These are phyloP conservation scores for Coelastrella sp. DNA, from an alignment of 139 green algal genomes.

Conservation along the genomic window DNA sequence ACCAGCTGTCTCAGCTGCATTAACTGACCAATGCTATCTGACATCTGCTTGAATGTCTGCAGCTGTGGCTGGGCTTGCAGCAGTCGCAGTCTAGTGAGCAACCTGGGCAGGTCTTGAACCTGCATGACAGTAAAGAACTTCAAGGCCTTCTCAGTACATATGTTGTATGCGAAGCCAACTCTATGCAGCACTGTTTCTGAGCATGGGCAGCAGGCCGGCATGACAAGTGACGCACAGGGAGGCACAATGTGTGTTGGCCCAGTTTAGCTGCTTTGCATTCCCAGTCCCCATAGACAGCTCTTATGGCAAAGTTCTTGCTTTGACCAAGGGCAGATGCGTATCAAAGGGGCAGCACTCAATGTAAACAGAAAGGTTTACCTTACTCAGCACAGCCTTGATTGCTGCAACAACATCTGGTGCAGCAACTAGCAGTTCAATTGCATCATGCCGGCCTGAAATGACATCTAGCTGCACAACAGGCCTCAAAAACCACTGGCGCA, in stretches of 20 bases:
- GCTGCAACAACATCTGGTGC: slow-evolving; percentile 56
- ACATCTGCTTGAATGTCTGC: slow-evolving; percentile 64
- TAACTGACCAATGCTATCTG: slow-evolving; percentile 55
- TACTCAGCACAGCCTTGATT: slow-evolving; percentile 55
- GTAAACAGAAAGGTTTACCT: slow-evolving; percentile 27
- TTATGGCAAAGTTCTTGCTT: not conserved
- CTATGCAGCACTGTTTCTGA: too few species aligned
- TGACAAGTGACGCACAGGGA: too few species aligned
- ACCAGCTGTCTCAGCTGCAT: slow-evolving; percentile 48
- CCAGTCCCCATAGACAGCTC: not conserved
- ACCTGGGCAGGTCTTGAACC: slow-evolving; percentile 67
- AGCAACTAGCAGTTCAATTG: slow-evolving; percentile 69
- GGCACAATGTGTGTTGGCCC: too few species aligned
- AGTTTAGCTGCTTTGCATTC: too few species aligned
- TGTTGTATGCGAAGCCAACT: too few species aligned
- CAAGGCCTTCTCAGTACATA: too few species aligned
- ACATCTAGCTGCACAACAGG: slow-evolving; percentile 81
- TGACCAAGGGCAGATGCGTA: not conserved
- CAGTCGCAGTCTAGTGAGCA: slow-evolving; percentile 65
- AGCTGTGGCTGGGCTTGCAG: slow-evolving; percentile 61
- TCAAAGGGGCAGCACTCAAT: too few species aligned
- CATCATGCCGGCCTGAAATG: slow-evolving; percentile 73
- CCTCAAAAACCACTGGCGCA: slow-evolving; percentile 85
- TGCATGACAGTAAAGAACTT: slow-evolving; percentile 52
- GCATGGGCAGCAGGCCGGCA: too few species aligned